Percentiles rank a stretch among this genome's conserved stretches.
Evolutionary conservation across 164 flowering plant species (phyloP).

Genomic region (Annona cherimola): DNA sequence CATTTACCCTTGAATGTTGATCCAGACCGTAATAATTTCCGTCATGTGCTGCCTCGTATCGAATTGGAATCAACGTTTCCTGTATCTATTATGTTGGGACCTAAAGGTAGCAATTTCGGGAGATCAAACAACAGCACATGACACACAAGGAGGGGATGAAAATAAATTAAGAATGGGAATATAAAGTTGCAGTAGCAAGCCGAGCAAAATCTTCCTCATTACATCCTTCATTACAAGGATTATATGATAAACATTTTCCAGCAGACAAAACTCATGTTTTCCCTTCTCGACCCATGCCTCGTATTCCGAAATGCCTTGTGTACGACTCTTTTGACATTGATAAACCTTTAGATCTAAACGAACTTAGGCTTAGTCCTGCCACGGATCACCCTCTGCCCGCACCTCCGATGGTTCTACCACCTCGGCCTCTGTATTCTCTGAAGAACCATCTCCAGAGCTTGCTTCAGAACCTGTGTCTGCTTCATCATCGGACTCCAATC

Average conservation of each 20-base stretch:
- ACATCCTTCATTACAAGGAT: background rate
- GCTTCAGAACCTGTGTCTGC: constrained; percentile 13
- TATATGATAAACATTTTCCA: background rate
- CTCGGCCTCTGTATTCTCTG: constrained; percentile 37
- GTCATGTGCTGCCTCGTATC: no score
- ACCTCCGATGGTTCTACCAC: constrained; percentile 85
- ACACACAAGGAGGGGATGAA: no score
- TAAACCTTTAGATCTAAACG: background rate
- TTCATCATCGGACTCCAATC: constrained; percentile 49
- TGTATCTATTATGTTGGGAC: no score
- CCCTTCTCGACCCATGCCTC: background rate
- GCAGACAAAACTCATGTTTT: background rate
- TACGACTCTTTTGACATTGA: no score
- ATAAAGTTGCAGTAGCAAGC: background rate
- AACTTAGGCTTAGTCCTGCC: constrained; percentile 36
- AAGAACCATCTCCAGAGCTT: constrained; percentile 19
- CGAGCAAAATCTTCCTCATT: background rate
- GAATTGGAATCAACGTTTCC: no score
- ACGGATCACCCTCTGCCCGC: constrained; percentile 66
- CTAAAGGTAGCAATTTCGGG: no score
- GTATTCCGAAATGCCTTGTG: no score
- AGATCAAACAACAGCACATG: no score
- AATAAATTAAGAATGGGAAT: no score
- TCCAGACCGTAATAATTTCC: no score
- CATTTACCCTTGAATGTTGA: no score